Evolutionary conservation across 2,329 filamentous ascomycete genomes (phyloP).

Genomic region (Talaromyces sp.): DNA sequence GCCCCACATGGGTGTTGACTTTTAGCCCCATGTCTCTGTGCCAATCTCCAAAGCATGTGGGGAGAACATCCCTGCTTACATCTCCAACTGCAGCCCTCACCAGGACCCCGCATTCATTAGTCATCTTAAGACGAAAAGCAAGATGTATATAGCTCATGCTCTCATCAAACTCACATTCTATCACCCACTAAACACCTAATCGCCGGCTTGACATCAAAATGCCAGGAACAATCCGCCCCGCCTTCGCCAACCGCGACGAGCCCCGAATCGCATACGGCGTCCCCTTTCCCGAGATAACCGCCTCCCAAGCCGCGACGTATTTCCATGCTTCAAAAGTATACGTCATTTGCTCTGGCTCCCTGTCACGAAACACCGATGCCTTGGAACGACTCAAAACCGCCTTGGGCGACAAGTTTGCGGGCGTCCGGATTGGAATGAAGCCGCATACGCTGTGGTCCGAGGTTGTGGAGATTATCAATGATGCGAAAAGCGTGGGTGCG

Average conservation of each 20-base stretch:
- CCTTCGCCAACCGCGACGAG: slow-evolving; percentile 33
- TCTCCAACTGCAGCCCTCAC: not conserved
- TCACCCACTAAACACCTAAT: not conserved
- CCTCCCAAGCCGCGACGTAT: slow-evolving; percentile 44
- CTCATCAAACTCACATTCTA: not conserved
- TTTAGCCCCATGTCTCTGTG: not conserved
- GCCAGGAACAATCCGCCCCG: slow-evolving; percentile 34
- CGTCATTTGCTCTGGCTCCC: slow-evolving; percentile 50
- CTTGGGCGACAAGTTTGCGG: slow-evolving; percentile 44
- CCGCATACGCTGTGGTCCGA: slow-evolving; percentile 55
- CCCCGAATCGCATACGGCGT: slow-evolving; percentile 49
- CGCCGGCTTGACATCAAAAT: not conserved
- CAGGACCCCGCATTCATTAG: not conserved
- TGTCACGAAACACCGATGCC: slow-evolving; percentile 47
- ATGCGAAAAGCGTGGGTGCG: slow-evolving; percentile 36
- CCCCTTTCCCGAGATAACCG: slow-evolving; percentile 45
- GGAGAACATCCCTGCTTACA: not conserved
- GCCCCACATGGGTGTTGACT: not conserved
- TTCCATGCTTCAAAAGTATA: slow-evolving; percentile 49
- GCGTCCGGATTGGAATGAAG: slow-evolving; percentile 50
- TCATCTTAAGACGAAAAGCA: not conserved
- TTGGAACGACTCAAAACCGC: slow-evolving; percentile 42
- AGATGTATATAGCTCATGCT: not conserved
- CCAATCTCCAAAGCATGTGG: slow-evolving; percentile 3
- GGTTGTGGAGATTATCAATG: slow-evolving; percentile 47